Base-by-base conservation (phyloP, 2,329 filamentous ascomycete genomes). In the Colletotrichum neosansevieriae region DNA sequence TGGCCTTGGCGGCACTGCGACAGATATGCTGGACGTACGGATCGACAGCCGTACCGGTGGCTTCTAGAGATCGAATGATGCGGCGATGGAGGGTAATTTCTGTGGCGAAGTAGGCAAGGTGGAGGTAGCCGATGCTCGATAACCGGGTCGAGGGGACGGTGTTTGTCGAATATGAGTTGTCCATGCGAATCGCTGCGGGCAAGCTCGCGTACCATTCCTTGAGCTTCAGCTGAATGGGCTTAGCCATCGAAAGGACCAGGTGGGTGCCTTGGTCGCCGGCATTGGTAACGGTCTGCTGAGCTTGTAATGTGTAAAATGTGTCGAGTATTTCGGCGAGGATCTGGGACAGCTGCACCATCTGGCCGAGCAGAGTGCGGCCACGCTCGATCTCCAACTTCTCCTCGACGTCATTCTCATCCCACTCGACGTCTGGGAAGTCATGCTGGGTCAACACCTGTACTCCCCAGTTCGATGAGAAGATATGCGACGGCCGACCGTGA, bases 61-160 rank as follows among this genome's bases (percentile, higher is more conserved):
- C 78, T 19, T 82, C 75, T 49, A 98, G 85, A 1, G 94, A 94
- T 58, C 94, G 91, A 67, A 98, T 93, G 75, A 97, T 97, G 74
- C 93, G 92, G 10, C 94, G 89, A 78, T 98, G 94, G 21, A 98
- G 90, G 0, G 93, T 96, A 75, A 98, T 98, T 80, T 98, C 94
- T 3, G 94, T 94, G 2, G 94, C 94, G 75, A 97, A 97, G 80
- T 98, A 98, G 60, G 92, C 94, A 58, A 98, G 87, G 78, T 98
- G 94, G 11, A 98, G 86, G 75, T 94, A 95, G 15, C 92, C 92
- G 59, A 89, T 88, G 75, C 87, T 89, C 19, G 86, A 88, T 12
- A 90, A 80, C 19, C 85, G 83, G 67, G 75, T 83, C 67, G 77
- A 78, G 65, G 75, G 78, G 69, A 75, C 76, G 71, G 77, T 79